These are phyloP conservation scores for Apium graveolens DNA, from an alignment of 129 eudicot genomes.

Conservation along the genomic window DNA sequence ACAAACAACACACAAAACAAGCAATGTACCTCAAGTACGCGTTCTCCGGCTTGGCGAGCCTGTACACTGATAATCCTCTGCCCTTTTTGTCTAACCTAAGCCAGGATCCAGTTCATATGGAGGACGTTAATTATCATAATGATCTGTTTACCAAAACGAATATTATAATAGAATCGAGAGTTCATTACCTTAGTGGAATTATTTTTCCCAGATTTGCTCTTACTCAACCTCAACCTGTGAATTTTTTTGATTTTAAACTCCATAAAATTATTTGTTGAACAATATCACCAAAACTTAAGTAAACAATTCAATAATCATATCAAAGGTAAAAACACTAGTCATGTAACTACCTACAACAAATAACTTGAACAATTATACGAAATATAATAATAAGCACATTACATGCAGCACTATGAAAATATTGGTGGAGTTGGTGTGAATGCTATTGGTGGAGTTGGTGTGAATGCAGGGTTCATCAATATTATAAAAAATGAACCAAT, in stretches of 20 bases:
- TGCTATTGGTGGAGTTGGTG: no score
- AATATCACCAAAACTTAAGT: neutral
- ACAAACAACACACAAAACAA: neutral
- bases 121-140: neutral
- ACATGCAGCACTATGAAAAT: neutral
- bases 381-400: neutral
- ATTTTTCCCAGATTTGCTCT: conserved; percentile 22
- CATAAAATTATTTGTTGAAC: neutral
- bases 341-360: neutral
- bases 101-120: conserved; percentile 19
- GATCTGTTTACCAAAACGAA: neutral
- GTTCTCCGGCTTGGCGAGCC: conserved; percentile 44
- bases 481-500: no score
- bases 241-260: neutral
- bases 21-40: conserved; percentile 45
- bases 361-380: neutral
- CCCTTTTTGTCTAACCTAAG: conserved; percentile 43
- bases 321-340: neutral
- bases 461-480: no score
- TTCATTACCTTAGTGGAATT: conserved; percentile 31
- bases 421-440: no score
- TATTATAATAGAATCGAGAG: neutral
- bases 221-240: conserved; percentile 37
- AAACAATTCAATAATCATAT: neutral
- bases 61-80: conserved; percentile 15